Evolutionary conservation across 1,284 basidiomycete species (phyloP).

Genomic region (Ustilago vetiveriae): DNA sequence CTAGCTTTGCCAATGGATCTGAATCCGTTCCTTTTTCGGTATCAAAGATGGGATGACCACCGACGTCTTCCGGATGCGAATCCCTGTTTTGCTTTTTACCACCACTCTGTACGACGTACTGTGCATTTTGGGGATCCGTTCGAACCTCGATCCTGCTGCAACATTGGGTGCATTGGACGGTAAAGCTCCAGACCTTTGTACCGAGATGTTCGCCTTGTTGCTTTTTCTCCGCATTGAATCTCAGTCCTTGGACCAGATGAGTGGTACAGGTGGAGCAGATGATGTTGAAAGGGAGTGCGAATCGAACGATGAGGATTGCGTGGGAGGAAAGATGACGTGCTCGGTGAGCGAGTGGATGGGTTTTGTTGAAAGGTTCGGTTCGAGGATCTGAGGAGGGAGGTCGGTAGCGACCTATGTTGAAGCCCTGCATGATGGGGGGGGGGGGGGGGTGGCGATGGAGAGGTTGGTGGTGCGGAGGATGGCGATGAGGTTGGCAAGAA

Average conservation of each 20-base stretch:
- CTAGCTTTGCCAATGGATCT: slow-evolving; percentile 86
- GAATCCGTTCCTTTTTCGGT: slow-evolving; percentile 69
- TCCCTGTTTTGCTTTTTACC: slow-evolving; percentile 90
- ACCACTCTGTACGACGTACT: slow-evolving; percentile 89
- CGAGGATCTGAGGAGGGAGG: slow-evolving; percentile 50
- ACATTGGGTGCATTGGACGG: slow-evolving; percentile 96
- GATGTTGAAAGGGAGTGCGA: slow-evolving; percentile 87
- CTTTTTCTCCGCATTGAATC: slow-evolving; percentile 98
- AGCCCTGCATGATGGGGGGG: slow-evolving; percentile 57
- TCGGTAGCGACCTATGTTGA: slow-evolving; percentile 63
- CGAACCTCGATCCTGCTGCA: slow-evolving; percentile 93
- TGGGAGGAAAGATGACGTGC: slow-evolving; percentile 86
- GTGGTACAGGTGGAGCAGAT: slow-evolving; percentile 76
- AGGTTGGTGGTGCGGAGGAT: too few relatives aligned
- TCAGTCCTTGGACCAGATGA: slow-evolving; percentile 66
- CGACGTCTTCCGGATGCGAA: slow-evolving; percentile 95
- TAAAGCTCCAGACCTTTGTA: slow-evolving; percentile 91
- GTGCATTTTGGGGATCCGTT: slow-evolving; percentile 95
- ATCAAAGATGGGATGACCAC: slow-evolving; percentile 89
- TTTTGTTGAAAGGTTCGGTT: slow-evolving; percentile 31
- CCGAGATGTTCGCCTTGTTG: slow-evolving; percentile 95
- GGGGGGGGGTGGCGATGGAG: neutral
- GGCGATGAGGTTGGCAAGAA: too few relatives aligned
- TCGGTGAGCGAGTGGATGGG: slow-evolving; percentile 76
- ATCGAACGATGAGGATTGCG: slow-evolving; percentile 88